Evolutionary conservation across 148 eudicot genomes (phyloP), one percentile per base, ranked within the genome.

Genomic region (Spergularia bocconei): DNA sequence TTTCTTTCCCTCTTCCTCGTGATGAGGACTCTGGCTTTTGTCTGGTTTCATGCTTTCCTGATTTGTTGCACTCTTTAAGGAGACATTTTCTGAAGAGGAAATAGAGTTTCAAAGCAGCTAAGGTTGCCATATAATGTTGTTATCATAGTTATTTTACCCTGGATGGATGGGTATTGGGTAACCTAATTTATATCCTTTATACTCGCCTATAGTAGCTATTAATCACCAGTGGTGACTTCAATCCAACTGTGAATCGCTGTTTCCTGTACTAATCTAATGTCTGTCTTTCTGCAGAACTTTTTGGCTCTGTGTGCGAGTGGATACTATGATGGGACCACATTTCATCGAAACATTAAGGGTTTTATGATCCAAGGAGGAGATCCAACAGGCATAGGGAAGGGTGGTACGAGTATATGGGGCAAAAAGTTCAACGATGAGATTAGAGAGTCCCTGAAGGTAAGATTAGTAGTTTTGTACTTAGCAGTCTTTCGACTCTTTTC

Each of bases 331-430:
- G 93, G 96, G 53, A 94, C 97, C 73, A 89, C 90, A 83, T 94
- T 94, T 72, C 98, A 94, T 78, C 91, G 98, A 65, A 94, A 94
- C 75, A 94, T 94, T 44, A 94, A 94, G 81, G 98, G 98, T 57
- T 94, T 94, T 78, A 94, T 94, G 98, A 92, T 94, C 82, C 98
- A 94, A 88, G 98, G 97, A 61, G 98, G 98, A 71, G 98, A 94
- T 74, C 98, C 97, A 9, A 94, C 93, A 2, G 95, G 93, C 44
- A 94, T 96, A 20, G 97, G 98, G 72, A 94, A 92, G 90, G 98
- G 98, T 47, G 98, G 98, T 74, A 94, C 88, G 51, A 94, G 98
- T 77, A 90, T 94, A 81, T 94, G 98, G 98, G 92, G 92, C 38
- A 90, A 88, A 82, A 94, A 94, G 85, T 94, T 88, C 82, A 90